A percentile compares a stretch with the other conserved stretches of the same genome.
Evolutionary conservation across 331 rosid species (phyloP).

Genomic region (Quercus lobata): DNA sequence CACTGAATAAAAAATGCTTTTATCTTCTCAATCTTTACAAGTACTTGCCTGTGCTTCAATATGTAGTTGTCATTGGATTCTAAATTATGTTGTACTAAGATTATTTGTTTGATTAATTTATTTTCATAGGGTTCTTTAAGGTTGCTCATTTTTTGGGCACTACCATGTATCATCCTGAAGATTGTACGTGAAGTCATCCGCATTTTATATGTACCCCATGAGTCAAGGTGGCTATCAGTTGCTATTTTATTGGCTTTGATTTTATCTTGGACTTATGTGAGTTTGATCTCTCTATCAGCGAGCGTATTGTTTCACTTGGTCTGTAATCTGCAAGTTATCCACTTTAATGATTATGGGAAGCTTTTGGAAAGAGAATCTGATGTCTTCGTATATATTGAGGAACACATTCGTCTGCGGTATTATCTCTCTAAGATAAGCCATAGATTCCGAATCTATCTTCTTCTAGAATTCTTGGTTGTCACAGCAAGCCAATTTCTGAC

Average conservation of each 20-base stretch:
- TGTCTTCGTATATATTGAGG: conserved; percentile 35
- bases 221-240: conserved; percentile 49
- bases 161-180: conserved; percentile 60
- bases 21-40: not conserved
- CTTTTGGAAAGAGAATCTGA: conserved; percentile 49
- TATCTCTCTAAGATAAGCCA: conserved; percentile 86
- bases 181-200: conserved; percentile 53
- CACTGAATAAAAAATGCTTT: not conserved
- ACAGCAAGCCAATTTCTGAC: conserved; percentile 69
- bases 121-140: conserved; percentile 52
- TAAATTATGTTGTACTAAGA: not conserved
- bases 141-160: conserved; percentile 55
- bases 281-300: conserved; percentile 68
- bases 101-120: not conserved
- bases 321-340: conserved; percentile 81
- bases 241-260: conserved; percentile 40
- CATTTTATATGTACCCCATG: conserved; percentile 29
- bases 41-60: not conserved
- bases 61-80: not conserved
- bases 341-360: conserved; percentile 58
- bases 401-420: conserved; percentile 58
- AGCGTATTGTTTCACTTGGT: conserved; percentile 81
- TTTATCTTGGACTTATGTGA: conserved; percentile 71
- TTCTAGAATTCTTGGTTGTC: conserved; percentile 66
- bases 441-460: conserved; percentile 73